Evolutionary conservation across 306 rosid species (phyloP).

Genomic region (Fragaria nilgerrensis): DNA sequence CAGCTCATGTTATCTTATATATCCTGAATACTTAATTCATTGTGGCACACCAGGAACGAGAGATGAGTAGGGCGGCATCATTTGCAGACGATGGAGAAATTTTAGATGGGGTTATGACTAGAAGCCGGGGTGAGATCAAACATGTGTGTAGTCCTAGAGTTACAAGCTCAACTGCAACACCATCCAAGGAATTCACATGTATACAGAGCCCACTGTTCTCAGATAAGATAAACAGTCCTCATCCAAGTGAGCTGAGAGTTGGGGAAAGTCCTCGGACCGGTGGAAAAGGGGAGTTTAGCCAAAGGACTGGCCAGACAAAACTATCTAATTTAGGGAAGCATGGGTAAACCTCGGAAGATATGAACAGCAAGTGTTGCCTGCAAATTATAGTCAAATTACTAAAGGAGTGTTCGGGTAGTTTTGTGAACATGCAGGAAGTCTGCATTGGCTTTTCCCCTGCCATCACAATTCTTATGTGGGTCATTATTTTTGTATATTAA

Average conservation of each 20-base stretch:
- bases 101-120: slow-evolving; percentile 51
- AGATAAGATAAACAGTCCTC: slow-evolving; percentile 43
- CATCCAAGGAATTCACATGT: slow-evolving; percentile 32
- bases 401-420: not conserved
- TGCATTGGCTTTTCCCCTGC: slow-evolving; percentile 1
- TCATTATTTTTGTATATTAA: slow-evolving; percentile 1
- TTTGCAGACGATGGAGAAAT: slow-evolving; percentile 60
- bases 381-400: not conserved
- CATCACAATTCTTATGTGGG: not conserved
- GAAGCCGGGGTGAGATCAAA: slow-evolving; percentile 67
- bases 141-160: slow-evolving; percentile 52
- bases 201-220: slow-evolving; percentile 34
- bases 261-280: slow-evolving; percentile 39
- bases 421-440: slow-evolving; percentile 13
- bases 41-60: slow-evolving; percentile 42
- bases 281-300: slow-evolving; percentile 42
- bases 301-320: slow-evolving; percentile 37
- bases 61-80: slow-evolving; percentile 47
- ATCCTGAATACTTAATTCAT: not conserved
- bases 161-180: slow-evolving; percentile 35
- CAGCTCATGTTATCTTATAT: slow-evolving; percentile 1
- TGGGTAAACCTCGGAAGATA: slow-evolving; percentile 19
- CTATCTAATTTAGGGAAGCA: slow-evolving; percentile 41
- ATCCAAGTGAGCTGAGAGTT: slow-evolving; percentile 30
- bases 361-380: slow-evolving; percentile 7